phyloP scores from a whole-genome alignment of 2,329 filamentous ascomycete genomes.

The Exophiala sideris region DNA sequence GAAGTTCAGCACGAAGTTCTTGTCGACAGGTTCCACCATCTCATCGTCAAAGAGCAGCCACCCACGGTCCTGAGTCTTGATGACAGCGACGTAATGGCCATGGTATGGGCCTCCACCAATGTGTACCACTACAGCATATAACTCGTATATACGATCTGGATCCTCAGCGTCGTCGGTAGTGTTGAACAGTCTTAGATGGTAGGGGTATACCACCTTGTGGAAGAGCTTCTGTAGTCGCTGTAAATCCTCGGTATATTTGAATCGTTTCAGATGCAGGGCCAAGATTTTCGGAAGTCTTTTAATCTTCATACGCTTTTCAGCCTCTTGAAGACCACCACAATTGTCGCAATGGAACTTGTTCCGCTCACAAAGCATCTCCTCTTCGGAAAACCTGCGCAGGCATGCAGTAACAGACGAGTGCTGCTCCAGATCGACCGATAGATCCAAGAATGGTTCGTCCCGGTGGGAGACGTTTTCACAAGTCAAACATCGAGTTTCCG shows the following conservation, averaged over 20 bases:
- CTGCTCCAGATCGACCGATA: slow-evolving; percentile 93
- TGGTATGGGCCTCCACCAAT: slow-evolving; percentile 97
- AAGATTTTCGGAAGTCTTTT: slow-evolving; percentile 89
- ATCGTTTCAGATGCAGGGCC: slow-evolving; percentile 89
- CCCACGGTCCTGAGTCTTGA: slow-evolving; percentile 93
- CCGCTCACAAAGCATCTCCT: slow-evolving; percentile 96
- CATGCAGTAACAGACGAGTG: slow-evolving; percentile 96
- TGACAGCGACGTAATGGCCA: slow-evolving; percentile 94
- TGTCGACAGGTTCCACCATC: slow-evolving; percentile 96
- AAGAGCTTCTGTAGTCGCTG: slow-evolving; percentile 93
- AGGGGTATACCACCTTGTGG: slow-evolving; percentile 94
- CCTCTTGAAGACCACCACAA: slow-evolving; percentile 92
- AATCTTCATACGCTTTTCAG: slow-evolving; percentile 99
- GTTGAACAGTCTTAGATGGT: slow-evolving; percentile 94
- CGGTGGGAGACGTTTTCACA: slow-evolving; percentile 94
- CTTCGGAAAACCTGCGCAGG: slow-evolving; percentile 90
- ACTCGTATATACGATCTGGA: slow-evolving; percentile 87
- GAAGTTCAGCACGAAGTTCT: slow-evolving; percentile 93
- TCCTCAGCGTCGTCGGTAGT: slow-evolving; percentile 94
- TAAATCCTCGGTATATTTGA: slow-evolving; percentile 97
- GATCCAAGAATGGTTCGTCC: slow-evolving; percentile 91
- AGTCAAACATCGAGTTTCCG: slow-evolving; percentile 92
- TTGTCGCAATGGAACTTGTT: slow-evolving; percentile 99
- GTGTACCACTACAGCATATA: slow-evolving; percentile 95
- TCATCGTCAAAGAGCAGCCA: slow-evolving; percentile 98